Evolutionary conservation across 2,329 filamentous ascomycete species (phyloP).

Genomic region (Camptophora hylomeconis): DNA sequence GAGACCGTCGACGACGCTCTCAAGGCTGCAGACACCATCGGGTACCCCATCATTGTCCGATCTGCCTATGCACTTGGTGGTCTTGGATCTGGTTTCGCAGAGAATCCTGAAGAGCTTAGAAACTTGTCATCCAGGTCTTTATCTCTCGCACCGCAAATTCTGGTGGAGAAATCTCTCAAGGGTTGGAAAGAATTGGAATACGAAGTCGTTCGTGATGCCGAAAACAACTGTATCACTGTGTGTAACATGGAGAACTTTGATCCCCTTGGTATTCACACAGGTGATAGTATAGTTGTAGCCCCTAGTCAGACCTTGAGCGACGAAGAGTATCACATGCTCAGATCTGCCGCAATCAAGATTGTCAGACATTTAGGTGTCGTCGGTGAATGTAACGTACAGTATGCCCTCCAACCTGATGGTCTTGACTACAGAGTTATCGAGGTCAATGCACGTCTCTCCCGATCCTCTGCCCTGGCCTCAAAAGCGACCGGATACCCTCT

Average conservation of each 20-base stretch:
- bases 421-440: conserved; percentile 98
- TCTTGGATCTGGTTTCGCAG: conserved; percentile 89
- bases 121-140: conserved; percentile 88
- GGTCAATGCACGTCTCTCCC: conserved; percentile 95
- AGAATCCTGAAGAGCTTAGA: conserved; percentile 83
- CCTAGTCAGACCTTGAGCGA: conserved; percentile 94
- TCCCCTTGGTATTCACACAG: conserved; percentile 91
- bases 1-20: conserved; percentile 84
- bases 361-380: conserved; percentile 93
- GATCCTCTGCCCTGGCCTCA: conserved; percentile 90
- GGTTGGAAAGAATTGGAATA: conserved; percentile 99
- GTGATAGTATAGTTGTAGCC: conserved; percentile 96
- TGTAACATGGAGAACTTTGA: conserved; percentile 99
- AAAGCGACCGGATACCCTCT: conserved; percentile 97
- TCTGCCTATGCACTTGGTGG: conserved; percentile 94
- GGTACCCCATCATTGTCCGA: conserved; percentile 95
- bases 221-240: conserved; percentile 98
- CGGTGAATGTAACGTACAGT: conserved; percentile 97
- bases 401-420: conserved; percentile 89
- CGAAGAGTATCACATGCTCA: conserved; percentile 99
- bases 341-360: conserved; percentile 94
- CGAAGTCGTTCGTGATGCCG: conserved; percentile 90
- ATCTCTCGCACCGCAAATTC: conserved; percentile 85
- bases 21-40: conserved; percentile 70
- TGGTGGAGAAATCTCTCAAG: conserved; percentile 97